Percentiles rank a stretch among this genome's conserved stretches.
Conservation (phyloP, 805 yeast genomes). For the Yamadazyma takamatsuzukensis region DNA sequence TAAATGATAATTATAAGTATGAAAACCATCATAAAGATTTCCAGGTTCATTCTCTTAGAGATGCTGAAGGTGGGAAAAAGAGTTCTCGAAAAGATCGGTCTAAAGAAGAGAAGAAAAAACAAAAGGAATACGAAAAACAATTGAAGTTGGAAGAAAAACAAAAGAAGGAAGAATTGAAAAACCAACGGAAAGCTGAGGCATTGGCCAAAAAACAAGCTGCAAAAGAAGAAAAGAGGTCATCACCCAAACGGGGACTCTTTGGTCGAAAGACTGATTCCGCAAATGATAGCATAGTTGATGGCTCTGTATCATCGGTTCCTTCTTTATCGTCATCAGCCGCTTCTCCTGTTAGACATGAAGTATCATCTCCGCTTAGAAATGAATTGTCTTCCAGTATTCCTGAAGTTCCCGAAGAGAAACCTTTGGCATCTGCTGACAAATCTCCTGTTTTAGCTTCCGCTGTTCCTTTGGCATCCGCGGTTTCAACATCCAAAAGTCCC, state of each 20-base stretch:
- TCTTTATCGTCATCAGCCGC: too few relatives aligned
- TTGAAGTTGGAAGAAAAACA: constrained; percentile 14
- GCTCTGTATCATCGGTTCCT: too few relatives aligned
- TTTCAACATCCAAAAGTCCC: neutral
- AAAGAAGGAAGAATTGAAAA: constrained; percentile 9
- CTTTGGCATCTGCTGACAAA: too few relatives aligned
- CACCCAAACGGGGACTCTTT: constrained; percentile 9
- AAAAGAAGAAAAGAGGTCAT: constrained; percentile 6
- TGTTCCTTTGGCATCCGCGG: too few relatives aligned
- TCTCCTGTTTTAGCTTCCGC: too few relatives aligned
- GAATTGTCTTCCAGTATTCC: too few relatives aligned
- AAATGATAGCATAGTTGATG: too few relatives aligned
- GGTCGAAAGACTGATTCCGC: constrained; percentile 11
- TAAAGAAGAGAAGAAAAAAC: constrained; percentile 20
- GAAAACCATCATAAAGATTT: constrained; percentile 32
- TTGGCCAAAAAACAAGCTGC: constrained; percentile 13
- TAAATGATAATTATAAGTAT: constrained; percentile 17
- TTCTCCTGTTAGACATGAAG: too few relatives aligned
- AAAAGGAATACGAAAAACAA: constrained; percentile 14
- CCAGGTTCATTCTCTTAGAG: constrained; percentile 29
- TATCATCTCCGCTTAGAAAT: too few relatives aligned
- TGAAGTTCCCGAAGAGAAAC: too few relatives aligned
- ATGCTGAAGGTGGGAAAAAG: constrained; percentile 10
- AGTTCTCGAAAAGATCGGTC: constrained; percentile 21
- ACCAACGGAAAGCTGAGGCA: constrained; percentile 7